Evolutionary conservation across 768 basidiomycete species (phyloP), one percentile per base, ranked within the genome.

Genomic region (Xanthoconium purpureum): DNA sequence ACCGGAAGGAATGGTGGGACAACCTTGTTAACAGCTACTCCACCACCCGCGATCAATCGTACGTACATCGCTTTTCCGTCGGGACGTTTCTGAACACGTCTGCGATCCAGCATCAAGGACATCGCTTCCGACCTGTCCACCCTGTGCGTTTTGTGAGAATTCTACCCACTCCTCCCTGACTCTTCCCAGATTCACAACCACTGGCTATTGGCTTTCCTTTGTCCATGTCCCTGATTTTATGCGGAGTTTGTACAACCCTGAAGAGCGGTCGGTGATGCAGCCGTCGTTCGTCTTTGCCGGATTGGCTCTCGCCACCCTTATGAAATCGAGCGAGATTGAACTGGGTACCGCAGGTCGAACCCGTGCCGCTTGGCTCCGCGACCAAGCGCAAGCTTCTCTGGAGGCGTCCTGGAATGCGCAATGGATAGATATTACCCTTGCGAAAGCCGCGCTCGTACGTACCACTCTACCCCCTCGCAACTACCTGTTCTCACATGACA

Each of bases 241-340:
- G 57, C 74, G 76, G 49, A 78, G 75, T 53, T 69, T 91, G 46
- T 75, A 71, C 60, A 74, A 80, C 60, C 76, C 81, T 2, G 77
- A 77, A n/a, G 74, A 79, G 30, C 81, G 85, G 14, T 66, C 76
- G 20, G 71, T 70, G 14, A 82, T 90, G 57, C 89, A 90, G 59
- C 89, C 90, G 7, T 78, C 88, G 0, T 81, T 92, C 55, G 78
- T 91, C 45, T 77, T 84, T 32, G 79, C 89, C 2, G 79, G 78
- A 8, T 74, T 91, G 33, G 90, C 90, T 1, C 77, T 91, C 74
- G 81, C 87, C 0, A 84, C 77, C 35, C 76, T 92, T 13, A 84
- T 89, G 79, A 80, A 81, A 59, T 89, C 89, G 2, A 89, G 88
- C 65, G 82, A 85, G 62, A 65, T 82, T 40, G 88, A 86, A 62